Evolutionary conservation across 2,329 filamentous ascomycete species (phyloP).

Genomic region (Paramyrothecium sp.): DNA sequence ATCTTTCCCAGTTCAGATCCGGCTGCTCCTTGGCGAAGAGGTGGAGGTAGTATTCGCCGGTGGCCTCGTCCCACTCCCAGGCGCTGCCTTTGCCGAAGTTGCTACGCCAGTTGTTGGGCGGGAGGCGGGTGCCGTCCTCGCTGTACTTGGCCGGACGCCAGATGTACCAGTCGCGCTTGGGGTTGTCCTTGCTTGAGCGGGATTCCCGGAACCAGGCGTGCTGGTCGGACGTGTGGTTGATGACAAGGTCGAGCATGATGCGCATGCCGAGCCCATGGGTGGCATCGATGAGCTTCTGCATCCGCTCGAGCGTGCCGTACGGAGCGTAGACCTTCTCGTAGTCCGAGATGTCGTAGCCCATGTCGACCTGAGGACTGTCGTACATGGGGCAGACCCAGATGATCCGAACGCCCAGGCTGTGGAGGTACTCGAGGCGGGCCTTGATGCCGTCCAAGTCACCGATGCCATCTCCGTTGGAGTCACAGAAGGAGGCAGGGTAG

Average conservation of each 20-base stretch:
- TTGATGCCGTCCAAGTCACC: slow-evolving; percentile 64
- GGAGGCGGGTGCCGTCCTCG: slow-evolving; percentile 57
- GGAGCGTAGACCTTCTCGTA: slow-evolving; percentile 64
- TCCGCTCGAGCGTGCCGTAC: slow-evolving; percentile 66
- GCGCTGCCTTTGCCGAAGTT: slow-evolving; percentile 59
- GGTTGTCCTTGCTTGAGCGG: slow-evolving; percentile 56
- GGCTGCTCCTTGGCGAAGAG: slow-evolving; percentile 76
- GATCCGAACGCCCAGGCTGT: slow-evolving; percentile 59
- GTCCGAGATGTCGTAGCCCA: slow-evolving; percentile 70
- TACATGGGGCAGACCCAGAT: slow-evolving; percentile 69
- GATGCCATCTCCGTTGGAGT: slow-evolving; percentile 57
- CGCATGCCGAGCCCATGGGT: slow-evolving; percentile 65
- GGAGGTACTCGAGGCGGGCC: slow-evolving; percentile 60
- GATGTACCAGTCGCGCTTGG: slow-evolving; percentile 70
- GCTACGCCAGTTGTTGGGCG: slow-evolving; percentile 74
- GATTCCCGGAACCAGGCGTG: slow-evolving; percentile 72
- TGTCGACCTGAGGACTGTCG: slow-evolving; percentile 63
- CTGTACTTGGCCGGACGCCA: slow-evolving; percentile 53
- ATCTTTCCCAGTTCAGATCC: slow-evolving; percentile 83
- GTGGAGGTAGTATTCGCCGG: slow-evolving; percentile 73
- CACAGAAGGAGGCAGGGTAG: slow-evolving; percentile 57
- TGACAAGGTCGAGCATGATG: slow-evolving; percentile 71
- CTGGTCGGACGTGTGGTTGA: slow-evolving; percentile 75
- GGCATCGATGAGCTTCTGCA: slow-evolving; percentile 59
- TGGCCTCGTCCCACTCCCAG: slow-evolving; percentile 72